Evolutionary conservation across 768 basidiomycete species (phyloP), one percentile per base, ranked within the genome.

Genomic region (Hygrocybe coccinea): DNA sequence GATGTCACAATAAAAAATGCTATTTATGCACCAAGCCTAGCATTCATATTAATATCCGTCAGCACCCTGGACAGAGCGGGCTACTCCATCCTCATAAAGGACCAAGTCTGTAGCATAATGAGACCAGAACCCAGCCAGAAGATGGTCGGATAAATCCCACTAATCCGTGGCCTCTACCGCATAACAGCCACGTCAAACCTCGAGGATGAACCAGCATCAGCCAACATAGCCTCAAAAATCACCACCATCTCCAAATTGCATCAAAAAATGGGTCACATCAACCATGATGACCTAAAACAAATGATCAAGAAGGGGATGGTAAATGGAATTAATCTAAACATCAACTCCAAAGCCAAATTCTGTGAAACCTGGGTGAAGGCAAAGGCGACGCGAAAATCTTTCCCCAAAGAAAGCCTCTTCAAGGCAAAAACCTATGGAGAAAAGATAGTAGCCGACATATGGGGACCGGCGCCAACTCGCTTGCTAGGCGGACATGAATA

Each of bases 301-400:
- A 35, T 55, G 25, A 33, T 59, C 37, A 55, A 41, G 2, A 10
- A 29, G 6, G 47, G 47, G 6, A n/a, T 50, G 10, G 50, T 55
- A 10, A 45, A 33, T 4, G 57, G 57, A 9, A 38, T 59, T 9
- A 35, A 29, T 2, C 9, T 59, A 2, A 47, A 59, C 4, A 36
- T 39, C 10, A 36, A n/a, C 14, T 55, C 54, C 4, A 34, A 59
- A 17, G 29, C 24, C 5, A 49, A 55, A 14, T 55, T 59, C 51
- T 73, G 71, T 57, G 60, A 63, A 29, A 57, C 55, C 2, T 74
- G 66, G 29, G 53, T 56, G 3, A 56, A 64, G 39, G 65, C 64
- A 6, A 74, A 71, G 48, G 55, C 62, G 2, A 62, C 60, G 2
- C 53, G 52, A 0, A 60, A 64, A 33, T 61, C 64, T 0, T 62